Conservation (phyloP, 2,329 filamentous ascomycete genomes). For the Cladosporium sp. region DNA sequence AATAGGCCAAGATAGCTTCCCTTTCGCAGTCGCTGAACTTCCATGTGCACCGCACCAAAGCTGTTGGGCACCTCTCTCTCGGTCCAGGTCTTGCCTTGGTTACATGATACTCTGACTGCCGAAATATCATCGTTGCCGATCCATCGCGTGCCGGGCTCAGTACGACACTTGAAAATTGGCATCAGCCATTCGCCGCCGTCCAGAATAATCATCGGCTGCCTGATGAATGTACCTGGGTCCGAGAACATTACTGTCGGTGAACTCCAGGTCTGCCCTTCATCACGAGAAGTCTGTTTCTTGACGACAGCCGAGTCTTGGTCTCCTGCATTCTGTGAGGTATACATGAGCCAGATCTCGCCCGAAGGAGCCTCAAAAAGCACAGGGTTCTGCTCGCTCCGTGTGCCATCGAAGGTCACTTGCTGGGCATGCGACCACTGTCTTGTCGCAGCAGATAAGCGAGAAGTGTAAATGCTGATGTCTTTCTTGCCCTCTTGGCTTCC, state of each 20-base stretch:
- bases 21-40: constrained; percentile 13
- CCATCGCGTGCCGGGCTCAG: constrained; percentile 15
- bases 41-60: constrained; percentile 19
- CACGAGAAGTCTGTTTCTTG: constrained; percentile 14
- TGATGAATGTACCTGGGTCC: constrained; percentile 17
- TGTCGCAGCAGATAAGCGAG: constrained; percentile 1
- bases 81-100: constrained; percentile 16
- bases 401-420: constrained; percentile 16
- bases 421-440: constrained; percentile 14
- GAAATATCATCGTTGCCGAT: constrained; percentile 20
- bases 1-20: constrained; percentile 6
- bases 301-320: constrained; percentile 18
- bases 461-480: constrained; percentile 19
- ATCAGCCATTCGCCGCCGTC: constrained; percentile 16
- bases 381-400: constrained; percentile 18
- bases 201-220: constrained; percentile 16
- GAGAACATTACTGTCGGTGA: constrained; percentile 12
- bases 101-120: constrained; percentile 12
- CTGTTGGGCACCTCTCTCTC: constrained; percentile 16
- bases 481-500: constrained; percentile 18
- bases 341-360: constrained; percentile 17
- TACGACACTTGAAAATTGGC: constrained; percentile 18
- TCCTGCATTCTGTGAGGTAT: constrained; percentile 17
- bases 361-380: constrained; percentile 16
- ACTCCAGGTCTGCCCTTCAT: constrained; percentile 13